Base-by-base conservation (phyloP, 257 asterid genomes). In the Lantana camara region DNA sequence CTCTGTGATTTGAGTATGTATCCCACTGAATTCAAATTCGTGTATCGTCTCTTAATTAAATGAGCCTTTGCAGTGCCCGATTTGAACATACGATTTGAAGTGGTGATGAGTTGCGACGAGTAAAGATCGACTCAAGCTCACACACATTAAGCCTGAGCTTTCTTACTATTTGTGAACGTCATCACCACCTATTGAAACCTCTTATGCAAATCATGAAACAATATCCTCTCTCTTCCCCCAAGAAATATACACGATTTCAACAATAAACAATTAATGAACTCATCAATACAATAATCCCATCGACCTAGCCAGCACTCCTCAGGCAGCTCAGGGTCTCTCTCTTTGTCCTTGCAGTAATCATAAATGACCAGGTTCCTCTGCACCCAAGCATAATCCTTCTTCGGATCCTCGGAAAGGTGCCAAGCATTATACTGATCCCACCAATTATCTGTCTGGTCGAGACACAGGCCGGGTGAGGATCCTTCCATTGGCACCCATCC, bases 371-470 rank as follows among this genome's bases (percentile, higher is more conserved):
- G 94, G 60, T 94, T 94, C 77, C 97, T 77, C 74, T 81, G 83
- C 49, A 94, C 95, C 99, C 97, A 94, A 27, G 82, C 79, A 51
- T 84, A 85, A 46, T 94, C 99, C 72, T 8, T 29, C 80, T 84
- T 83, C 84, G 90, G 84, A 21, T 73, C 78, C 0, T 70, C 73
- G 0, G 95, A 73, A 2, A 94, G 81, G 57, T 90, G 95, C 96
- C 96, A 90, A 13, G 97, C 83, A 13, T 72, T 34, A 68, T 88
- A 83, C 71, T 90, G 96, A 63, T 94, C 97, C 99, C 99, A 90
- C 97, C 99, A 90, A 15, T 83, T 61, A 20, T 82, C 54, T 0
- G 94, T 88, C 1, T 90, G 69, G 97, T 83, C 8, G 97, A 50
- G 1, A 85, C 97, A 51, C 97, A 94, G 2, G 78, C 78, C 3